Base-by-base conservation (phyloP, 768 basidiomycete genomes). In the Brasilioporus rufonigricans region DNA sequence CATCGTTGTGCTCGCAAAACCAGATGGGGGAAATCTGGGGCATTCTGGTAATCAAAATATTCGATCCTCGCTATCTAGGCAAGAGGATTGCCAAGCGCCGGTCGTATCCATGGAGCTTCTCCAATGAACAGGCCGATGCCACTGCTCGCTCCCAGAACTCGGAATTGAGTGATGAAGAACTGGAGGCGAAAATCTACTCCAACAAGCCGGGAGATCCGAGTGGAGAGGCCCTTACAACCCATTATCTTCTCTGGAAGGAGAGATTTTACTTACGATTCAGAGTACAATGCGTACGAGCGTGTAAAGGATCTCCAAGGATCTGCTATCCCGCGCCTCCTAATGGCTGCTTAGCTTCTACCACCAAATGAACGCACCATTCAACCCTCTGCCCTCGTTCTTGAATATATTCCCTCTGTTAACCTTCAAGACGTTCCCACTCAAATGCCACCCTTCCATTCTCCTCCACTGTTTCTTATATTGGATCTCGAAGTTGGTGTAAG, bases 51-150 rank as follows among this genome's bases (percentile, higher is more conserved):
- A 50, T 56, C 29, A 56, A 55, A 31, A 50, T 56, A 50, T 50
- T n/a, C 1, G 48, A 58, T 45, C 53, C 48, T 49, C 53, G 57
- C 18, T 58, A 44, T 23, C 36, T 55, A 12, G 43, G 55, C 5
- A 21, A 48, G 21, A 48, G 56, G 35, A 38, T 55, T 6, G 2
- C 48, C 5, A 7, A 4, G 2, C 32, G 5, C 26, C 12, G 12
- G 8, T 45, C 48, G 2, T 35, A 49, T 33, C 53, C 53, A 26
- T 55, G 56, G 48, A 14, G 21, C 1, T 13, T 48, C 4, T 16
- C 29, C 29, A 39, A 18, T 8, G 53, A 57, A 44, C 33, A 26
- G 14, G 47, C 56, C 0, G 56, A 52, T 32, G 47, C 29, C n/a
- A 14, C 14, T 3, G 53, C 53, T 23, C 32, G 41, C 29, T 2